Evolutionary conservation across 1,284 basidiomycete species (phyloP).

Genomic region (Malassezia restricta): DNA sequence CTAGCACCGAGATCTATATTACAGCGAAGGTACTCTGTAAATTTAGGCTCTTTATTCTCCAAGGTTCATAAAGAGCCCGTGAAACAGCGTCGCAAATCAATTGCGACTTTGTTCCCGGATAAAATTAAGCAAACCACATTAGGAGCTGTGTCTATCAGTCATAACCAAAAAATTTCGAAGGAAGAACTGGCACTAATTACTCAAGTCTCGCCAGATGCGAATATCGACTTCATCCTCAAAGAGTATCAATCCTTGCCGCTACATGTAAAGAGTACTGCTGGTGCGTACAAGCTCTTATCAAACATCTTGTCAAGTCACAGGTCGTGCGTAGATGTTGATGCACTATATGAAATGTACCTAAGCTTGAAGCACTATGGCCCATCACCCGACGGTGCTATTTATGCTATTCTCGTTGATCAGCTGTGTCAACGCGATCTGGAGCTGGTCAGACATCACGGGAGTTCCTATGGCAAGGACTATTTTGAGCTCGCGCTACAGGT

Average conservation of each 20-base stretch:
- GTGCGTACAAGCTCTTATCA: not conserved
- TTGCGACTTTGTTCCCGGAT: not conserved
- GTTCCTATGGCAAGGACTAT: constrained; percentile 37
- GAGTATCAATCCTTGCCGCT: not conserved
- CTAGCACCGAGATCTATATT: too few relatives aligned
- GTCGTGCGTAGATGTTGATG: not conserved
- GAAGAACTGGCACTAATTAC: not conserved
- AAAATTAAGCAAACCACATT: not conserved
- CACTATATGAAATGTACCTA: constrained; percentile 4
- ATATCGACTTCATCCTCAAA: not conserved
- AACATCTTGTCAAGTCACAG: not conserved
- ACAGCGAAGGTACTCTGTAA: not conserved
- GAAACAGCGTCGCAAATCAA: not conserved
- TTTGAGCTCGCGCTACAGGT: constrained; percentile 54
- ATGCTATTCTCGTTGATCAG: constrained; percentile 54
- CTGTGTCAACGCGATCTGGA: constrained; percentile 65
- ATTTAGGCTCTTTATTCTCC: not conserved
- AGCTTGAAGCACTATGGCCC: constrained; percentile 19
- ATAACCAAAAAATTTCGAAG: not conserved
- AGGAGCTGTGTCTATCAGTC: not conserved
- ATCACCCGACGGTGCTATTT: constrained; percentile 9
- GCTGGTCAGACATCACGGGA: constrained; percentile 47
- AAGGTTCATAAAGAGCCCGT: not conserved
- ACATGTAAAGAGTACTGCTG: not conserved
- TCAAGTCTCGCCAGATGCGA: not conserved